A percentile compares a stretch with the other conserved stretches of the same genome.
Conservation (phyloP, 1,284 basidiomycete genomes). For the Ustanciosporium gigantosporum region DNA sequence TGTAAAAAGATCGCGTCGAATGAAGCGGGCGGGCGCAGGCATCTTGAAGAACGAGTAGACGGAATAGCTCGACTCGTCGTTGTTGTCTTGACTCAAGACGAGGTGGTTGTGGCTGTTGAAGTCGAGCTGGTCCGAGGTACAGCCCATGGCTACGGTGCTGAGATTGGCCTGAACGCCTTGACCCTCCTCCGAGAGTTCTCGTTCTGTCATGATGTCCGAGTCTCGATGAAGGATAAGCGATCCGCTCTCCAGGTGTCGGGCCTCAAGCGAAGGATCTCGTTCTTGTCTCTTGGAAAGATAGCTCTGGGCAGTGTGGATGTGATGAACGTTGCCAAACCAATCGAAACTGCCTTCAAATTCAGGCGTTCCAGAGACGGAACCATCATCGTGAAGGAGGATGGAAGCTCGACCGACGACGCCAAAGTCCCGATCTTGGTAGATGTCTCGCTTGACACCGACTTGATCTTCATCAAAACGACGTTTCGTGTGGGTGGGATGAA, state of each 20-base stretch:
- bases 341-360: conserved; percentile 49
- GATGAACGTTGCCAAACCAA: conserved; percentile 50
- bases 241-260: conserved; percentile 12
- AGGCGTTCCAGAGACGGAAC: conserved; percentile 29
- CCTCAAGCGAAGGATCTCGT: conserved; percentile 22
- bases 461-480: conserved; percentile 42
- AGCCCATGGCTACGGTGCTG: conserved; percentile 11
- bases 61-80: conserved; percentile 34
- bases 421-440: conserved; percentile 23
- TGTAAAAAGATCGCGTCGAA: conserved; percentile 26
- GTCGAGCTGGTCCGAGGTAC: conserved; percentile 34
- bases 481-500: conserved; percentile 28
- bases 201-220: conserved; percentile 37
- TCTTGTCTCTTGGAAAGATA: conserved; percentile 32
- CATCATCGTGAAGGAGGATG: conserved; percentile 50
- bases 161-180: background rate
- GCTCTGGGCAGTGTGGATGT: conserved; percentile 27
- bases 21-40: conserved; percentile 22
- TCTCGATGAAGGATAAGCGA: conserved; percentile 44
- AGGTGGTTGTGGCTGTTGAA: conserved; percentile 47
- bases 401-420: conserved; percentile 49
- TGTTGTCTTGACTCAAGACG: conserved; percentile 34
- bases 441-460: conserved; percentile 36
- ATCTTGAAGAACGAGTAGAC: conserved; percentile 49
- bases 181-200: background rate